These are phyloP conservation scores for Sistotremastrum suecicum DNA, from an alignment of 768 basidiomycete genomes.

Conservation along the genomic window DNA sequence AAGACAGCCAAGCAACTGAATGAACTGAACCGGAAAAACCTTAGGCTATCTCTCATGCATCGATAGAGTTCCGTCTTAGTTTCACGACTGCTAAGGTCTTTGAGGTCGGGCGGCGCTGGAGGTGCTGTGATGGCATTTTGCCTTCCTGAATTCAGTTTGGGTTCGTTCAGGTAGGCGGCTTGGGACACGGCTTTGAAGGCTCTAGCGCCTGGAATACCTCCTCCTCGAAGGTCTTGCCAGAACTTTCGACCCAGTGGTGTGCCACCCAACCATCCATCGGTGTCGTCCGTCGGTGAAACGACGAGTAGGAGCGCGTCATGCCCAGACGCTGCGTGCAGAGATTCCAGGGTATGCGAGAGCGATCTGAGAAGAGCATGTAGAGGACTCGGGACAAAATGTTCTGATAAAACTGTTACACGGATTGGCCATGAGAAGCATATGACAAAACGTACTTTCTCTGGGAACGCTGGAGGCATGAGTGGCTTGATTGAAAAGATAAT, in stretches of 20 bases:
- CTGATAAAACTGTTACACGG: not conserved
- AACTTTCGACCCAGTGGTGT: conserved; percentile 47
- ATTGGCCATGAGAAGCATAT: conserved; percentile 5
- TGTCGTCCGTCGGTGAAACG: conserved; percentile 34
- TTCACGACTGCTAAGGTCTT: not conserved
- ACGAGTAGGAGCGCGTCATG: conserved; percentile 50
- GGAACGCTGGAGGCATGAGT: conserved; percentile 2
- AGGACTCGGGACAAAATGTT: conserved; percentile 12
- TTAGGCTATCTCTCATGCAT: conserved; percentile 35
- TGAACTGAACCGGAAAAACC: conserved; percentile 8
- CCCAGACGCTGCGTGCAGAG: conserved; percentile 32
- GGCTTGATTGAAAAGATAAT: conserved; percentile 32
- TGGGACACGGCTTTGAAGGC: conserved; percentile 28
- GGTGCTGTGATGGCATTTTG: too few relatives aligned
- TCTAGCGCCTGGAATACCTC: conserved; percentile 42
- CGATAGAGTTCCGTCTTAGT: conserved; percentile 43
- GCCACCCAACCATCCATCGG: conserved; percentile 52
- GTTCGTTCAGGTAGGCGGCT: conserved; percentile 24
- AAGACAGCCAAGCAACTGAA: too few relatives aligned
- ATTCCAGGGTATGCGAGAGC: conserved; percentile 40
- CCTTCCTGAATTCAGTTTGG: conserved; percentile 1
- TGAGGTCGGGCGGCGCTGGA: too few relatives aligned
- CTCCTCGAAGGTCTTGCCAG: conserved; percentile 45
- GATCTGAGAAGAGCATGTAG: conserved; percentile 33
- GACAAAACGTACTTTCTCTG: conserved; percentile 2